phyloP scores from a whole-genome alignment of 768 basidiomycete genomes.

The Russula vinacea region DNA sequence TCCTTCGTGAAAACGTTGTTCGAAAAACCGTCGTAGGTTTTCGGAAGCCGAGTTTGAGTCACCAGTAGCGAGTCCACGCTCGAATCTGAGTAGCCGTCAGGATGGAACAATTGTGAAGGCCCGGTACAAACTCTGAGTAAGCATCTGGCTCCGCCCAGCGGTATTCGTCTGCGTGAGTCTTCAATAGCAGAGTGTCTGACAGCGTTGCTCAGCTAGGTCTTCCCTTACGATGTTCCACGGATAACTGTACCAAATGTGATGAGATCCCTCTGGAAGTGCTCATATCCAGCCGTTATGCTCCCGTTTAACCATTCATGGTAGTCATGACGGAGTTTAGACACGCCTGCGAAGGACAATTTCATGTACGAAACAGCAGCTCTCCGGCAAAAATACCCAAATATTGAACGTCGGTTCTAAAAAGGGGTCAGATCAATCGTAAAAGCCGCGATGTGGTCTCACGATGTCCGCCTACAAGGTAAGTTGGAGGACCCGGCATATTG shows the following conservation, averaged over 20 bases:
- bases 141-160: constrained; percentile 26
- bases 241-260: constrained; percentile 25
- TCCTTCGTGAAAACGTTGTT: constrained; percentile 77
- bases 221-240: neutral
- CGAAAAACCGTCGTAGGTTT: constrained; percentile 74
- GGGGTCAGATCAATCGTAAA: neutral
- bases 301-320: constrained; percentile 63
- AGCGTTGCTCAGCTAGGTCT: neutral
- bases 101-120: neutral
- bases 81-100: constrained; percentile 51
- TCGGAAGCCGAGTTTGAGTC: constrained; percentile 70
- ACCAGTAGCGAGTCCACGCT: constrained; percentile 58
- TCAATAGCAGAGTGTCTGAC: constrained; percentile 32
- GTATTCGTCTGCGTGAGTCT: constrained; percentile 29
- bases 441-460: constrained; percentile 21
- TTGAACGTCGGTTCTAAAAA: constrained; percentile 62
- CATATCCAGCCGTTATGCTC: constrained; percentile 48
- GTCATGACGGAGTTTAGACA: constrained; percentile 62
- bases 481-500: constrained; percentile 11
- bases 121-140: constrained; percentile 23
- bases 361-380: constrained; percentile 70
- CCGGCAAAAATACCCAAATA: constrained; percentile 79
- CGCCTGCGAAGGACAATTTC: constrained; percentile 72
- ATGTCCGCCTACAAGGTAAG: constrained; percentile 28
- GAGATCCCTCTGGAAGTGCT: constrained; percentile 29